Conservation (phyloP, 345 rosid genomes). For the Populus deltoides region DNA sequence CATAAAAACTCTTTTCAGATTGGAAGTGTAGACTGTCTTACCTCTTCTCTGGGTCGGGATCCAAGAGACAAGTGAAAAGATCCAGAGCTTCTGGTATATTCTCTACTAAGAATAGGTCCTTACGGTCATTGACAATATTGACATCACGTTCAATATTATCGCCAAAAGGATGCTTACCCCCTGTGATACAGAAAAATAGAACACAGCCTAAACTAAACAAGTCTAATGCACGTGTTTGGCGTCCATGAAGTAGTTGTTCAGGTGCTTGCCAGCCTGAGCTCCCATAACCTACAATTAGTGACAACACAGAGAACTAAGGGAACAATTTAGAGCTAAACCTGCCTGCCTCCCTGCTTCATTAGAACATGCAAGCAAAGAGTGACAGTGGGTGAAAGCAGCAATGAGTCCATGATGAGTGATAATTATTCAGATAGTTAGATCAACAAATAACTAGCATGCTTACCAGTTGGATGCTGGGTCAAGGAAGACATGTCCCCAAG, state of each 20-base stretch:
- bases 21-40: slow-evolving; percentile 17
- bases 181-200: slow-evolving; percentile 69
- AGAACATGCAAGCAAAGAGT: background rate
- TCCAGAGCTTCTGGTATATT: slow-evolving; percentile 75
- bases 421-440: background rate
- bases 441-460: slow-evolving; percentile 8
- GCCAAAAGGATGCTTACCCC: slow-evolving; percentile 84
- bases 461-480: slow-evolving; percentile 74
- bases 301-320: background rate
- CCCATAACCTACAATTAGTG: slow-evolving; percentile 64
- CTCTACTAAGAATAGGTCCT: slow-evolving; percentile 66
- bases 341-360: background rate
- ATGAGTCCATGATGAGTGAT: background rate
- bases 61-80: slow-evolving; percentile 56
- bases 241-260: slow-evolving; percentile 80
- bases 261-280: slow-evolving; percentile 99
- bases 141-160: slow-evolving; percentile 76
- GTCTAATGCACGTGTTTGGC: slow-evolving; percentile 86
- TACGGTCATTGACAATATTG: slow-evolving; percentile 65
- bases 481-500: slow-evolving; percentile 73
- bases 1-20: background rate
- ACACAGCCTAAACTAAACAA: slow-evolving; percentile 90
- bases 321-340: background rate
- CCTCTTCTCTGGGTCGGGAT: slow-evolving; percentile 82
- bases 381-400: background rate